A percentile compares a stretch with the other conserved stretches of the same genome.
Evolutionary conservation across 192 early-diverging fungal genomes (phyloP).

Genomic region (Irineochytrium annulatum): DNA sequence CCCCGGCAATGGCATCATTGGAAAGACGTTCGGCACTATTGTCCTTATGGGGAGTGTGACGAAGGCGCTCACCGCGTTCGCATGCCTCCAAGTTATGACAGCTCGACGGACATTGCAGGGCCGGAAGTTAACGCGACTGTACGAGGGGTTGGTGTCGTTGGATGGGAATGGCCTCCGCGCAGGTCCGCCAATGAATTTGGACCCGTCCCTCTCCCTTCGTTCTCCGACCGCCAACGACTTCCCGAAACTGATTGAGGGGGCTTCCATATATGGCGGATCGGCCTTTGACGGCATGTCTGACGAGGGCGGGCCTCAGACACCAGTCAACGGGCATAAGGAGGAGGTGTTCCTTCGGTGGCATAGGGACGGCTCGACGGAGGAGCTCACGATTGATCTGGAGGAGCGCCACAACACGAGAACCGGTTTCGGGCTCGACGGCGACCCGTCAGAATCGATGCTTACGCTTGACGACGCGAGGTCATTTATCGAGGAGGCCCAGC

Average conservation of each 20-base stretch:
- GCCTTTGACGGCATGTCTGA: too few relatives aligned
- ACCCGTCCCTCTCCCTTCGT: too few relatives aligned
- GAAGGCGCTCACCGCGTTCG: conserved; percentile 82
- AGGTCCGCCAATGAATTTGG: not conserved
- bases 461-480: conserved; percentile 14
- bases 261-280: too few relatives aligned
- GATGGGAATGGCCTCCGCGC: not conserved
- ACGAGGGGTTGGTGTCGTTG: conserved; percentile 52
- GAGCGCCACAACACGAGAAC: too few relatives aligned
- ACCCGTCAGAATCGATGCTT: not conserved
- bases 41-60: conserved; percentile 66
- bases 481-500: conserved; percentile 13
- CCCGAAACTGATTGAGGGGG: too few relatives aligned
- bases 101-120: conserved; percentile 51
- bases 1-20: conserved; percentile 18
- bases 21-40: conserved; percentile 59
- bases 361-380: not conserved
- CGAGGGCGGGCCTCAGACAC: too few relatives aligned
- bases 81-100: conserved; percentile 78
- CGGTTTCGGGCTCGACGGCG: not conserved
- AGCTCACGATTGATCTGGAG: not conserved
- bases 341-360: conserved; percentile 12
- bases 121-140: conserved; percentile 43
- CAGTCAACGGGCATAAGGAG: conserved; percentile 11
- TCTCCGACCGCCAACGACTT: too few relatives aligned